Conservation (phyloP, 371 early-diverging fungal genomes). For the Mucor racemosus region DNA sequence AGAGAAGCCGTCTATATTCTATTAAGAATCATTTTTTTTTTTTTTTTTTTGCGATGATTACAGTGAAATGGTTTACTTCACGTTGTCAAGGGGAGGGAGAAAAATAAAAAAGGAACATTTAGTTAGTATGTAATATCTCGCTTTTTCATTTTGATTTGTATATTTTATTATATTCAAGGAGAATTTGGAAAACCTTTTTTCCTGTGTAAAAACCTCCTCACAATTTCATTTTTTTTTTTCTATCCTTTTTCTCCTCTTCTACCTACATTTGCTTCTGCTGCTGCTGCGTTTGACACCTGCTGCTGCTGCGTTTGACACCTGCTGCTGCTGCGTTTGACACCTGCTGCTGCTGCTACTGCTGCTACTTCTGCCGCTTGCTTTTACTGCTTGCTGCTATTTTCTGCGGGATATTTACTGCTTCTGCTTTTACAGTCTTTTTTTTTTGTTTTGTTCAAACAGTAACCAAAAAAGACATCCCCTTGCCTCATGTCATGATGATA, state of each 20-base stretch:
- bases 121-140: background rate
- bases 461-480: background rate
- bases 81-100: constrained; percentile 6
- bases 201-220: background rate
- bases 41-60: background rate
- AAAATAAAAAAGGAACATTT: background rate
- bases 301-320: background rate
- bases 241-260: background rate
- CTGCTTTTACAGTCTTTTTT: too few relatives aligned
- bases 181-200: background rate
- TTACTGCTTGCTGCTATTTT: background rate
- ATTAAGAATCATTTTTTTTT: background rate
- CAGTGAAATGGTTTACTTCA: background rate
- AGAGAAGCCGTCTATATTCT: background rate
- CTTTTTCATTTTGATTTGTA: constrained; percentile 8
- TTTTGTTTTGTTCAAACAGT: too few relatives aligned
- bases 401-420: too few relatives aligned
- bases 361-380: background rate
- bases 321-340: background rate
- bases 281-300: background rate
- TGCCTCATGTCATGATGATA: constrained; percentile 13
- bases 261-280: constrained; percentile 1
- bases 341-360: background rate
- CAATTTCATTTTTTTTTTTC: background rate
- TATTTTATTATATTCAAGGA: constrained; percentile 6